phyloP scores from a whole-genome alignment of 73 alveolate genomes.

The Stentor coeruleus region DNA sequence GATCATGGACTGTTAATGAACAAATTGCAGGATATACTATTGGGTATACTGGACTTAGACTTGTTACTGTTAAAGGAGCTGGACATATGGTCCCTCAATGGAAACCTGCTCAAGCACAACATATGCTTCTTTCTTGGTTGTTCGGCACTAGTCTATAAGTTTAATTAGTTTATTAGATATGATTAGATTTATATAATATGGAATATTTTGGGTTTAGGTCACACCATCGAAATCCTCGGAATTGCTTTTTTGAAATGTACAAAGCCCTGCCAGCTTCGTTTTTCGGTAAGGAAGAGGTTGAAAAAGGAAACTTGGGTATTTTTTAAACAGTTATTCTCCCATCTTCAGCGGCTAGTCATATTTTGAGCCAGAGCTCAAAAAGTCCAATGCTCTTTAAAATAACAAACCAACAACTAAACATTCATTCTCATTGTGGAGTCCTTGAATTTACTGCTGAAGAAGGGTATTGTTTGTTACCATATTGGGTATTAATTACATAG shows the following conservation, averaged over 20 bases:
- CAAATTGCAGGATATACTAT: conserved; percentile 40
- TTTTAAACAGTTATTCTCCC: conserved; percentile 26
- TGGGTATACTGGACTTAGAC: conserved; percentile 48
- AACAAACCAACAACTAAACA: conserved; percentile 46
- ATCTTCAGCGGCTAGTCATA: conserved; percentile 24
- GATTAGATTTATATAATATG: neutral
- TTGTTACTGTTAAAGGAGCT: conserved; percentile 66
- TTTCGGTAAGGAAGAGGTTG: conserved; percentile 20
- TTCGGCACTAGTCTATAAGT: neutral
- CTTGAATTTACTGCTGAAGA: conserved; percentile 93
- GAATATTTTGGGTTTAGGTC: no score
- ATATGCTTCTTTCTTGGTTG: neutral
- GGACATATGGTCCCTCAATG: conserved; percentile 98
- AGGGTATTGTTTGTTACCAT: conserved; percentile 85
- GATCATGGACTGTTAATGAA: conserved; percentile 36
- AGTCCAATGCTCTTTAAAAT: conserved; percentile 23
- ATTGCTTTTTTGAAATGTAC: conserved; percentile 24
- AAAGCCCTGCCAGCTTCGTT: conserved; percentile 25
- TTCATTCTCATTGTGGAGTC: conserved; percentile 90
- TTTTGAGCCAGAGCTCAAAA: neutral
- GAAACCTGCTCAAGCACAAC: conserved; percentile 35
- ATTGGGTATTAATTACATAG: conserved; percentile 44
- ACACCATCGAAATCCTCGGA: conserved; percentile 21
- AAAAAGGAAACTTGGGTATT: conserved; percentile 18
- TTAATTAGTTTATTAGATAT: no score